Conservation (phyloP, 768 basidiomycete species). For the Neoboletus subvelutipes region DNA sequence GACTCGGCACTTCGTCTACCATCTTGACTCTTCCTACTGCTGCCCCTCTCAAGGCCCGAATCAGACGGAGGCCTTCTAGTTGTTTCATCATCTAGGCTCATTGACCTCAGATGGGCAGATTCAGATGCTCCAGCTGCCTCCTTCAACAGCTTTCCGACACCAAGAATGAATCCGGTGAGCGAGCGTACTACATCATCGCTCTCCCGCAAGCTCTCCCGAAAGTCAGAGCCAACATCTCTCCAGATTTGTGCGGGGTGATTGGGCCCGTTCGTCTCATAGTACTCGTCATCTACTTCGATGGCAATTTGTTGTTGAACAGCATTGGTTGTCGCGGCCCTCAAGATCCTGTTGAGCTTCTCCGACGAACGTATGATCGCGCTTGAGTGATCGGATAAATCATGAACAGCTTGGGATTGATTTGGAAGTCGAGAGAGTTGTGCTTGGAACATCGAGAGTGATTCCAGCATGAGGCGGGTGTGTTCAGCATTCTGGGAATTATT, state of each 20-base stretch:
- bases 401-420: slow-evolving; percentile 40
- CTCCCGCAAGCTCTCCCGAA: slow-evolving; percentile 64
- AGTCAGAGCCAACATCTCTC: slow-evolving; percentile 68
- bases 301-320: slow-evolving; percentile 76
- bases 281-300: slow-evolving; percentile 62
- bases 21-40: slow-evolving; percentile 52
- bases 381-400: slow-evolving; percentile 61
- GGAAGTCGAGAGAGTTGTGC: slow-evolving; percentile 58
- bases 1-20: slow-evolving; percentile 54
- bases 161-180: slow-evolving; percentile 74
- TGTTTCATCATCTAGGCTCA: slow-evolving; percentile 55
- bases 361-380: slow-evolving; percentile 62
- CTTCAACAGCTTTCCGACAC: slow-evolving; percentile 65
- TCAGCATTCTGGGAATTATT: slow-evolving; percentile 40
- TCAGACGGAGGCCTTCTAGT: slow-evolving; percentile 37
- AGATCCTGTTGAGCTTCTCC: slow-evolving; percentile 62
- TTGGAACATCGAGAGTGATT: slow-evolving; percentile 71
- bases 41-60: slow-evolving; percentile 34
- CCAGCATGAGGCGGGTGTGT: slow-evolving; percentile 69
- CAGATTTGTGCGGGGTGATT: slow-evolving; percentile 57
- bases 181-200: slow-evolving; percentile 80
- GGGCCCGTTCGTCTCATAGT: slow-evolving; percentile 20
- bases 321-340: slow-evolving; percentile 53
- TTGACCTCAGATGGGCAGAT: slow-evolving; percentile 44
- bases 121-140: slow-evolving; percentile 43